Base-by-base conservation (phyloP, 768 basidiomycete species). In the Suillus clintonianus region DNA sequence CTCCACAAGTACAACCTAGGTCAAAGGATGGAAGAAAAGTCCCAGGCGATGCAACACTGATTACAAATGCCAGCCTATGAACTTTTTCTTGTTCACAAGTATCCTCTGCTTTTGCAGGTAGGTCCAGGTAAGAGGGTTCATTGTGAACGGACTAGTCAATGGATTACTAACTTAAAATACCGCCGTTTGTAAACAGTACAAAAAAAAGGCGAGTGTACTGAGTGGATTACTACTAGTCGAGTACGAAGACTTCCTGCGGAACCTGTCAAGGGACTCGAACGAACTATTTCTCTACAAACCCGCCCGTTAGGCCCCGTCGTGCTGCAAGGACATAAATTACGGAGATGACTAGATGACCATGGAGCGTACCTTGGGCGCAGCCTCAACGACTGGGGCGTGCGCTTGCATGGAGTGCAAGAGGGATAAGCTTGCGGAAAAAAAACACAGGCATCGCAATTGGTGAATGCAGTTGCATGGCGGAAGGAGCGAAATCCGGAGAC, bases 1-100 rank as follows among this genome's bases (percentile, higher is more conserved):
- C 64, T 89, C 55, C 80, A 79, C 69, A 81, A 80, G 62, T 87
- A 82, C 66, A 76, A 77, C 61, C 72, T 89, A 51, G 86, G 85
- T n/a, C 79, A 80, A 66, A 71, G 71, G 61, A 63, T 61, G n/a
- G 37, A 39, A 55, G 36, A 37, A 24, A 36, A 56, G 17, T 32
- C 15, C 32, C 34, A 43, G 27, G 50, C 30, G 19, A 60, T 43
- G 48, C 7, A 32, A 17, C 22, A 19, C n/a, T 57, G 54, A 60
- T 34, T 13, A 60, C 30, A 30, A 6, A 17, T 7, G 10, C 30
- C 36, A 37, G 10, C 17, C 1, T 15, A 6, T 42, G 27, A 27
- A 27, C 27, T 19, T 19, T 47, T n/a, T 34, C 15, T n/a, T 24
- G 50, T n/a, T 48, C 47, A 59, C 30, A 34, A 14, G 13, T 22